Conservation (phyloP, 208 protist species). For the Phytomonas sp. region DNA sequence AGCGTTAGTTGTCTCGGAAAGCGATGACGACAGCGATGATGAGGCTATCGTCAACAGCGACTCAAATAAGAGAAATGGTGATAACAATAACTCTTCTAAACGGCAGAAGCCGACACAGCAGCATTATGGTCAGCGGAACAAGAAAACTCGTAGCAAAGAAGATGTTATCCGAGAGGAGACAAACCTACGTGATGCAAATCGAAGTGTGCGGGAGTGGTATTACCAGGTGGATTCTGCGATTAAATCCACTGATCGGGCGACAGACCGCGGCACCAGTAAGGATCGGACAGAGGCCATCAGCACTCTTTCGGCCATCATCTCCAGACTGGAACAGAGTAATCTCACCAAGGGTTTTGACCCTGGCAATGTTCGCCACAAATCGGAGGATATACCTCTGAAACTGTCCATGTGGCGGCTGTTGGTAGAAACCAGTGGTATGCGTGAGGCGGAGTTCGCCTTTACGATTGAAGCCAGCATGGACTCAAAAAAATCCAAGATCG, state of each 20-base stretch:
- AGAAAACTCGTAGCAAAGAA: conserved; percentile 63
- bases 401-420: conserved; percentile 68
- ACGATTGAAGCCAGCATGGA: conserved; percentile 22
- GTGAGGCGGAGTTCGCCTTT: conserved; percentile 66
- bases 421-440: conserved; percentile 52
- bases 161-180: conserved; percentile 71
- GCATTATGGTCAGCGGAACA: conserved; percentile 65
- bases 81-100: conserved; percentile 21
- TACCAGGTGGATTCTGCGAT: conserved; percentile 45
- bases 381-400: conserved; percentile 34
- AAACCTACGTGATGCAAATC: conserved; percentile 49
- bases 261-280: conserved; percentile 33
- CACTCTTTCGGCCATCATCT: conserved; percentile 22
- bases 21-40: conserved; percentile 30
- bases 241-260: conserved; percentile 29
- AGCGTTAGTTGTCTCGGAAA: conserved; percentile 51
- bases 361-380: conserved; percentile 24
- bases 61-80: conserved; percentile 13
- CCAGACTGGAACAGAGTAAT: conserved; percentile 23
- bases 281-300: conserved; percentile 32
- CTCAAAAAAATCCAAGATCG: conserved; percentile 19
- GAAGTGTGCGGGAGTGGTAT: conserved; percentile 29
- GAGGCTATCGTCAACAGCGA: conserved; percentile 18
- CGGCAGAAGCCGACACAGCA: conserved; percentile 24
- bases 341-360: conserved; percentile 61